Conservation (phyloP, 768 basidiomycete genomes). For the Naganishia onofrii region DNA sequence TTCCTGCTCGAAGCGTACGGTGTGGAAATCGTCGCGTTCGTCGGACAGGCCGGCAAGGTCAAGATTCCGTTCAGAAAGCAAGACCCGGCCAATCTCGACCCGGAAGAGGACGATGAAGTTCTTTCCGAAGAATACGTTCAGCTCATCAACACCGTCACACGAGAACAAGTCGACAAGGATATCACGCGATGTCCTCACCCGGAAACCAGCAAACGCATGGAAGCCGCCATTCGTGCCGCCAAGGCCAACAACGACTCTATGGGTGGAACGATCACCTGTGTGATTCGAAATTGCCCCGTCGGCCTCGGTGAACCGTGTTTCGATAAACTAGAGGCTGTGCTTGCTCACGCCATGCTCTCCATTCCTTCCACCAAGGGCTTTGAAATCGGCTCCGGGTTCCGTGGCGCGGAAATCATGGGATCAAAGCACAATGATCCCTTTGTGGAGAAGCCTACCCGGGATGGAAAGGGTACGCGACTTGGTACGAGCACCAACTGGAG, state of each 20-base stretch:
- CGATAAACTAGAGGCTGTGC: conserved; percentile 94
- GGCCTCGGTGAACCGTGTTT: conserved; percentile 97
- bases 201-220: conserved; percentile 87
- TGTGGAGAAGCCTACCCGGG: conserved; percentile 35
- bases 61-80: conserved; percentile 62
- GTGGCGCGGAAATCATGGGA: conserved; percentile 88
- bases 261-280: conserved; percentile 96
- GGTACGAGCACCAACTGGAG: conserved; percentile 91
- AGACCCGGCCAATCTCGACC: conserved; percentile 50
- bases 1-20: conserved; percentile 83
- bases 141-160: conserved; percentile 72
- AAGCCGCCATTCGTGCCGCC: conserved; percentile 86
- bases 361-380: conserved; percentile 98
- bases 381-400: conserved; percentile 95
- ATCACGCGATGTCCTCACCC: conserved; percentile 83
- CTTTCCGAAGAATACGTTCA: conserved; percentile 73
- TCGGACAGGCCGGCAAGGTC: conserved; percentile 91
- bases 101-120: conserved; percentile 69
- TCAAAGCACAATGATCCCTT: conserved; percentile 92
- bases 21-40: conserved; percentile 94
- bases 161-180: conserved; percentile 83
- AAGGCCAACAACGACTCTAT: conserved; percentile 90
- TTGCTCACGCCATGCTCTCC: conserved; percentile 97
- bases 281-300: conserved; percentile 81
- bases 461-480: conserved; percentile 54